Conservation (phyloP, 176 grass and related monocot genomes). For the Typha latifolia region DNA sequence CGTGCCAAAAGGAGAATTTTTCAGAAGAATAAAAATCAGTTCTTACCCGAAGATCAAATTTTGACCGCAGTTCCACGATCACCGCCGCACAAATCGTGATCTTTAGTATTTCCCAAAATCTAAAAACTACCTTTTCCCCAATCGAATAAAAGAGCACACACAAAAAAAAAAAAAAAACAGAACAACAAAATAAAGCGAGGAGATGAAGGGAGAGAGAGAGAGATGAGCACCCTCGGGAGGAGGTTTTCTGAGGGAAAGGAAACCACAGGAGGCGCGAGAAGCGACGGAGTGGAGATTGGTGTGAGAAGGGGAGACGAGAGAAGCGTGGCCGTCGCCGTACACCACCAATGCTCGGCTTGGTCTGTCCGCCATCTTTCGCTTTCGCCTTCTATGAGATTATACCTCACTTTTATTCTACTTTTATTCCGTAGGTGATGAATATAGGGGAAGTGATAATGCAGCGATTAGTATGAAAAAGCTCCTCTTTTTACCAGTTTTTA, state of each 20-base stretch:
- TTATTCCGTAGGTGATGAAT: too few species aligned
- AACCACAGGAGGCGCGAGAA: constrained; percentile 56
- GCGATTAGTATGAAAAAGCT: too few species aligned
- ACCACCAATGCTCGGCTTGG: constrained; percentile 76
- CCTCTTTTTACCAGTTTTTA: too few species aligned
- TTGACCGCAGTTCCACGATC: background rate
- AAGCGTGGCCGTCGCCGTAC: constrained; percentile 71
- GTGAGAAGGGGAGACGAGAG: constrained; percentile 22
- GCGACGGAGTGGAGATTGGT: constrained; percentile 61
- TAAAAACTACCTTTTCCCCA: background rate
- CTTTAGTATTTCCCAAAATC: background rate
- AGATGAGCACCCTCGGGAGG: constrained; percentile 17
- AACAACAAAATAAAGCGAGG: background rate
- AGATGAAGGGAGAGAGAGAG: background rate
- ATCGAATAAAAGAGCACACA: background rate
- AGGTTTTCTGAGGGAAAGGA: constrained; percentile 61
- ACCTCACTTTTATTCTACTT: too few species aligned
- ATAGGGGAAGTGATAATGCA: too few species aligned
- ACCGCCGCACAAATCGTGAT: background rate
- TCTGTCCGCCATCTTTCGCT: constrained; percentile 66
- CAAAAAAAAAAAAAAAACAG: background rate
- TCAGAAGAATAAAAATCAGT: background rate
- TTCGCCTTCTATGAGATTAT: too few species aligned
- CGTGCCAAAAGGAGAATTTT: background rate
- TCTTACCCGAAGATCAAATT: background rate